Evolutionary conservation across 1,284 basidiomycete genomes (phyloP), one percentile per base, ranked within the genome.

Genomic region (Farysia itapuensis): DNA sequence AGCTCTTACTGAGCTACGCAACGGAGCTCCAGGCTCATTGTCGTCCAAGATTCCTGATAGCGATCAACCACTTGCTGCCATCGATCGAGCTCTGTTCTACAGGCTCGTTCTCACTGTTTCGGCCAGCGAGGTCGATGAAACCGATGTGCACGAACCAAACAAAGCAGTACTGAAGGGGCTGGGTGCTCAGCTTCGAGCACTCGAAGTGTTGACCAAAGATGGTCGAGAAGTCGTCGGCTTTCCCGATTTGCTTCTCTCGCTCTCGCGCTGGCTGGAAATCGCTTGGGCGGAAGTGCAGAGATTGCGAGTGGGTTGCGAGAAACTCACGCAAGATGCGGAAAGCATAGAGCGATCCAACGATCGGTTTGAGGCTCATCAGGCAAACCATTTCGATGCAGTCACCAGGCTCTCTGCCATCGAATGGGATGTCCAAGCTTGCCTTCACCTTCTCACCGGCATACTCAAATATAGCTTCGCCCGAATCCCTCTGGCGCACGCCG

Each of bases 401-500:
- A 31, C 48, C 2, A 30, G 37, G 29, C 54, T 66, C n/a, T 54
- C 67, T 3, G 23, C 49, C 13, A 35, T 53, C 23, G 74, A 76
- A 43, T 46, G 65, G 30, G 59, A 57, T 18, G 41, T 73, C 9
- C 54, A 66, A 21, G 37, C 54, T 1, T 53, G 60, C 29, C 37
- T 76, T n/a, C 49, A 64, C 18, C 45, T 76, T 14, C 41, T 73
- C 19, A 60, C 64, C 6, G 52, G 61, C 20, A 65, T 71, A 11
- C 52, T 74, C 53, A 76, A 75, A 44, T 76, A 72, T 39, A 61
- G 56, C 43, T 73, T 73, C 30, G 51, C 73, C 2, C 43, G 53
- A 14, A 58, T 73, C 14, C 59, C 61, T 11, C 64, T 64, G 4
- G 39, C 48, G 20, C 54, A 70, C 15, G 57, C 67, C 18, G 69